A percentile compares a stretch with the other conserved stretches of the same genome.
phyloP scores from a whole-genome alignment of 2,329 filamentous ascomycete species.

The Amauroascus verrucosus region DNA sequence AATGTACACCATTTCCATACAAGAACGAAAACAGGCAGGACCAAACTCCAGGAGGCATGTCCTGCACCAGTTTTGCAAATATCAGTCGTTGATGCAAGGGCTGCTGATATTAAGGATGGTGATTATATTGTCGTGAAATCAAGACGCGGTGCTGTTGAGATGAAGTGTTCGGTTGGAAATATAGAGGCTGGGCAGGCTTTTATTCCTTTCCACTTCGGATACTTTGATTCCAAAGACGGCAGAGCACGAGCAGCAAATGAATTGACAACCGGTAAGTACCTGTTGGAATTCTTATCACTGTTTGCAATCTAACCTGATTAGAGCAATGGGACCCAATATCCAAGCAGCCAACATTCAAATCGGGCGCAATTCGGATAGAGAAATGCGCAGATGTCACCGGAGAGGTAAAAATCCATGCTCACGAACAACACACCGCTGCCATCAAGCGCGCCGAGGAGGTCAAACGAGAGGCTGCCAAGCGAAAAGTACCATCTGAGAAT shows the following conservation, averaged over 20 bases:
- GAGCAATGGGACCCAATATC: constrained; percentile 30
- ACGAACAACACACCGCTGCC: constrained; percentile 22
- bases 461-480: constrained; percentile 1
- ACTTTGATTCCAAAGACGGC: constrained; percentile 28
- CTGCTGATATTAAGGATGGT: constrained; percentile 20
- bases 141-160: constrained; percentile 24
- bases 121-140: constrained; percentile 28
- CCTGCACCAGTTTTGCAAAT: constrained; percentile 25
- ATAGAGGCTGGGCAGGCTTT: constrained; percentile 28
- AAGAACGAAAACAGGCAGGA: constrained; percentile 29
- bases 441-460: constrained; percentile 15
- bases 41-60: constrained; percentile 24
- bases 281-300: background rate
- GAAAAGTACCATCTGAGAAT: constrained; percentile 15
- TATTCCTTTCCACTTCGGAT: constrained; percentile 34
- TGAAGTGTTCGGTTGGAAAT: constrained; percentile 23
- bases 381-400: constrained; percentile 21
- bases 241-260: constrained; percentile 30
- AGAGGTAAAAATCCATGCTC: constrained; percentile 14
- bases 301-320: constrained; percentile 3
- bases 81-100: constrained; percentile 24
- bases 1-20: constrained; percentile 32
- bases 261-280: constrained; percentile 26
- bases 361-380: constrained; percentile 27
- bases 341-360: constrained; percentile 32